Evolutionary conservation across 352 stramenopile species (phyloP), one percentile per base, ranked within the genome.

Genomic region (Salisapilia sapeloensis): DNA sequence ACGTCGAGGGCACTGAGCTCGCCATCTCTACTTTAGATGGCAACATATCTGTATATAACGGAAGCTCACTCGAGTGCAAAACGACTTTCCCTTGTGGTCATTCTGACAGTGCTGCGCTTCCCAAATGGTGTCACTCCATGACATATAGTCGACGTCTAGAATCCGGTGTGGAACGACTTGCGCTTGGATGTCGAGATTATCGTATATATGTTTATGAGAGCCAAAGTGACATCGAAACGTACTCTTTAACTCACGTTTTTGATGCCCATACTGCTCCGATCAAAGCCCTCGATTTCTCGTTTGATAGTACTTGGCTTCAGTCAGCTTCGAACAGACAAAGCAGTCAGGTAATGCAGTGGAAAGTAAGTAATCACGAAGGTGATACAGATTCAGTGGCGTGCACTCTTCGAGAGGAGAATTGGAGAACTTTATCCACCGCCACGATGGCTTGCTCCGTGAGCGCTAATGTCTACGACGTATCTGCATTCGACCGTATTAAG

Each of bases 171-270:
- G n/a, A n/a, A n/a, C 38, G 58, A 34, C 50, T 55, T 53, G 42
- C 66, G 42, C 32, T 45, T 56, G 74, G 53, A 1, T 83, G 56
- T 43, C 60, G 67, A 15, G 64, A 92, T 42, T 81, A 59, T 27
- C 65, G 59, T 17, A 57, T 92, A 12, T 89, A 90, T 46, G 50
- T 92, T 5, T 85, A 85, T 18, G 32, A 32, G 15, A 30, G 35
- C 13, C 37, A 6, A 8, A 42, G 23, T 14, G 50, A 64, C 15
- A 42, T 24, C 19, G 3, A 26, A 40, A 52, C 15, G 3, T 65
- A 61, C 34, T 59, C 71, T 8, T 35, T 78, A 29, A 27, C 48
- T 2, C 51, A 79, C 24, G 57, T 55, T 6, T 82, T 85, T 41
- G 46, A 60, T 1, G 71, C 70, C 0, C 76, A 89, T 30, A 81